Evolutionary conservation across 495 filamentous ascomycete genomes (phyloP), one percentile per base, ranked within the genome.

Genomic region (Penicillium steckii): DNA sequence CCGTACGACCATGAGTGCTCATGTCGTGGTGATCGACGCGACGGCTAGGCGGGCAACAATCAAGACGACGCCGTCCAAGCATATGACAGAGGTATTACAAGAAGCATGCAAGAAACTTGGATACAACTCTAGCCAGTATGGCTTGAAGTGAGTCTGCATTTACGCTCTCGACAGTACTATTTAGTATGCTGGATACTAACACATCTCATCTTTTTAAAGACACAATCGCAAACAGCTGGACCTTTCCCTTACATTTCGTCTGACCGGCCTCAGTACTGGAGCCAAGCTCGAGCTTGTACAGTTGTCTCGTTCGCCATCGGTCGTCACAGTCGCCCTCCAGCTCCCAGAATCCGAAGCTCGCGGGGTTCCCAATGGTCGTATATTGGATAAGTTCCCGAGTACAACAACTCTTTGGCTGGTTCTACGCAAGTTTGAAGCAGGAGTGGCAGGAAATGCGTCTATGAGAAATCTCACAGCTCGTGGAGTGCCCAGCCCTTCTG

Each of bases 261-360:
- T 93, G 26, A 89, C 92, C 1, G 91, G 91, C 47, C 84, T 98
- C 9, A 76, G 77, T 5, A 81, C 90, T 13, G 94, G 94, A 24
- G 92, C 94, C 22, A 96, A 95, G 58, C 80, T 98, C 18, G 91
- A 98, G 58, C 87, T 97, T 41, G 85, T 96, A n/a, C 82, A 86
- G 53, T 79, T 83, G 46, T 93, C 90, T 24, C 86, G 83, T 42
- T 91, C 90, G 0, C 87, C 92, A 2, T 85, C 90, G 9, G 85
- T 88, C 25, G 85, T 98, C 46, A 88, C 85, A 19, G 85, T 97
- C 19, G 91, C 89, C 4, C 76, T 98, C 17, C 89, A 95, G 62
- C 74, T 95, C 10, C 87, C 87, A 22, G 77, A 84, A 21, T 78
- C 79, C 4, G 88, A 89, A 62, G 80, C 80, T 4, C 74, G 69